Evolutionary conservation across 352 stramenopile species (phyloP), one percentile per base, ranked within the genome.

Genomic region (Phytopythium ostracodes): DNA sequence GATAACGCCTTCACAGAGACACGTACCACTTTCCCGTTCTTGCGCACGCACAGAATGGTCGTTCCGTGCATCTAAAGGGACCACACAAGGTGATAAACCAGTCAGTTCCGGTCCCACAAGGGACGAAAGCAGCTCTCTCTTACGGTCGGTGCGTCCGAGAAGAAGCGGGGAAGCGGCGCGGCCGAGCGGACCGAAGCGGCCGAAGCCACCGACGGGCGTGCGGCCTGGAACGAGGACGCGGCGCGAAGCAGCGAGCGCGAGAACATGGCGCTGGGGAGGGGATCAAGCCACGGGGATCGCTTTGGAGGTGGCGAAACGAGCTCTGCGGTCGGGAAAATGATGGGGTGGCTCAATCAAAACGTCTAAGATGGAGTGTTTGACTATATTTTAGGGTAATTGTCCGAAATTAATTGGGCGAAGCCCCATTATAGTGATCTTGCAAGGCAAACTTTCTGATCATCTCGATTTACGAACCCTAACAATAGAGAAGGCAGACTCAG

Each of bases 1-100:
- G 29, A 3, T 25, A 53, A 2, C 24, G 27, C 46, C 53, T 17
- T 35, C 46, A 33, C 17, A 52, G 22, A 42, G 4, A 8, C 54
- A 77, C 82, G 55, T 62, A 98, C 98, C 67, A 99, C 96, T 85
- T 98, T 98, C 54, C 94, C 96, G 60, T 98, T 89, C 76, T 99
- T 99, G 46, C 96, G 94, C 49, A 99, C 96, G 68, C 95, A 99
- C 14, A 99, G 76, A 61, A 99, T 99, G 22, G 97, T 99, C 35
- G 97, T 99, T 38, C 89, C 94, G 70, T 98, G 91, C 88, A 97
- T 93, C 77, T 94, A 71, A 33, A 56, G 14, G 61, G 17, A 38
- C 11, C 20, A 57, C 40, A 22, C 27, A 17, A 1, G 18, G 42
- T 4, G n/a, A n/a, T n/a, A n/a, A 38, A 9, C 35, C 5, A 29